These are phyloP conservation scores for Austropuccinia psidii DNA, from an alignment of 1,284 basidiomycete species.

Conservation along the genomic window DNA sequence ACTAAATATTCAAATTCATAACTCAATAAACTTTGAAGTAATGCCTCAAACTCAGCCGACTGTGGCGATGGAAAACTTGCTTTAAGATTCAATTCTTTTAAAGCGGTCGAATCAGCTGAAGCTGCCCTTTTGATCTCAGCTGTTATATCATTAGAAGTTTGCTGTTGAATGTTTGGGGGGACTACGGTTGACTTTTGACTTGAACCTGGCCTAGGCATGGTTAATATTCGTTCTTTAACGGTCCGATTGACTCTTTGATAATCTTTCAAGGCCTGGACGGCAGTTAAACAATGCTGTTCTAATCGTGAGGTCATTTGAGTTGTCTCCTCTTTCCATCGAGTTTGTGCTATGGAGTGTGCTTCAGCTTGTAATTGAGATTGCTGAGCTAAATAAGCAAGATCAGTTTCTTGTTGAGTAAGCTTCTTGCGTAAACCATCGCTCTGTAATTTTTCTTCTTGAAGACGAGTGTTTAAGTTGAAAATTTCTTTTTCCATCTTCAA, in stretches of 20 bases:
- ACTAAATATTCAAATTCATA: constrained; percentile 77
- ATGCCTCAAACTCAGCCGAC: constrained; percentile 57
- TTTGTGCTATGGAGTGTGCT: neutral
- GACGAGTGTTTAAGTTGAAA: constrained; percentile 59
- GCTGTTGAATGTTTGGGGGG: constrained; percentile 39
- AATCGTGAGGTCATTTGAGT: neutral
- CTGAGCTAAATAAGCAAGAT: constrained; percentile 6
- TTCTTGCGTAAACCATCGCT: constrained; percentile 3
- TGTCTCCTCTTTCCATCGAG: constrained; percentile 2
- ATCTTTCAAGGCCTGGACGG: constrained; percentile 2
- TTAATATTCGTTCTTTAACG: constrained; percentile 6
- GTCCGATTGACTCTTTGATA: constrained; percentile 6
- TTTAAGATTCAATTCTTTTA: constrained; percentile 39
- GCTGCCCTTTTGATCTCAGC: constrained; percentile 36
- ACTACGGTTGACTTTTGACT: constrained; percentile 11
- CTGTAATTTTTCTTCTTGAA: constrained; percentile 43
- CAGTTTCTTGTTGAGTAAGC: constrained; percentile 10
- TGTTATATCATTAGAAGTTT: constrained; percentile 41
- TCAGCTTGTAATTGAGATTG: constrained; percentile 1
- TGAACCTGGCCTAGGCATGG: constrained; percentile 31
- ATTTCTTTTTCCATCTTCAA: constrained; percentile 66
- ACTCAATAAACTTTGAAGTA: constrained; percentile 60
- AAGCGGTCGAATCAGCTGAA: constrained; percentile 9
- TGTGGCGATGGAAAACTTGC: constrained; percentile 39
- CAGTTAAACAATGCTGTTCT: constrained; percentile 10